A percentile compares a stretch with the other conserved stretches of the same genome.
These are phyloP conservation scores for Kurtzmaniella fragi DNA, from an alignment of 805 yeast species.

Conservation along the genomic window DNA sequence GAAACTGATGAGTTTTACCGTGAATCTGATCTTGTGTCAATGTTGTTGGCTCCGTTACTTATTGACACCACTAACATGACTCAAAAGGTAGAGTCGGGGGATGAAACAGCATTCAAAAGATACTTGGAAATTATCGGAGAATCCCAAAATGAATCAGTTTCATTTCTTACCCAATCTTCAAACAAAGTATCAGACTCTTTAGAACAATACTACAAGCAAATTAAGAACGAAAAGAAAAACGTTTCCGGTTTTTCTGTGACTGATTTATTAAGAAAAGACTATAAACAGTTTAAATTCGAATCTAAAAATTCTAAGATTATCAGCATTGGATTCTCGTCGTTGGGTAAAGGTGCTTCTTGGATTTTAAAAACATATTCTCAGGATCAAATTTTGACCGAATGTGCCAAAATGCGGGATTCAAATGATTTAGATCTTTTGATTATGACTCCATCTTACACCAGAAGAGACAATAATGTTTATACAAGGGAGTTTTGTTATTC, in stretches of 20 bases:
- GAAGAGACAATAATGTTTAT: slow-evolving; percentile 23
- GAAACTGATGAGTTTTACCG: slow-evolving; percentile 11
- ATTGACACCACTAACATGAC: slow-evolving; percentile 72
- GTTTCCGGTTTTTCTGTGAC: slow-evolving; percentile 52
- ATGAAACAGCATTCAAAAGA: slow-evolving; percentile 37
- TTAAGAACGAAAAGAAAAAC: slow-evolving; percentile 53
- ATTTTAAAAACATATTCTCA: slow-evolving; percentile 24
- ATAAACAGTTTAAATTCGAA: slow-evolving; percentile 57
- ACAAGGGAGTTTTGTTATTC: slow-evolving; percentile 31
- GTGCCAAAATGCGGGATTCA: slow-evolving; percentile 13
- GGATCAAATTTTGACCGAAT: slow-evolving; percentile 18
- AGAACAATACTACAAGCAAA: slow-evolving; percentile 14
- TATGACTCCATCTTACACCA: slow-evolving; percentile 36
- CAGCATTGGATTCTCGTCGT: slow-evolving; percentile 70
- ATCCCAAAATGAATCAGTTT: not conserved
- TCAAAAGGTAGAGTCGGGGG: slow-evolving; percentile 58
- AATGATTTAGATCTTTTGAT: slow-evolving; percentile 25
- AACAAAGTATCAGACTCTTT: slow-evolving; percentile 1
- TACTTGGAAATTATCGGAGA: slow-evolving; percentile 25
- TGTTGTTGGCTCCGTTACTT: slow-evolving; percentile 64
- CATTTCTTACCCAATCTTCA: not conserved
- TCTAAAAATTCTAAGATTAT: slow-evolving; percentile 18
- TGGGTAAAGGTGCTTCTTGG: slow-evolving; percentile 61
- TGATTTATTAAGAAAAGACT: slow-evolving; percentile 78
- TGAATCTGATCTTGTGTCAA: slow-evolving; percentile 32